These are phyloP conservation scores for Coccomyxa sp. DNA, from an alignment of 139 green algal genomes.

Conservation along the genomic window DNA sequence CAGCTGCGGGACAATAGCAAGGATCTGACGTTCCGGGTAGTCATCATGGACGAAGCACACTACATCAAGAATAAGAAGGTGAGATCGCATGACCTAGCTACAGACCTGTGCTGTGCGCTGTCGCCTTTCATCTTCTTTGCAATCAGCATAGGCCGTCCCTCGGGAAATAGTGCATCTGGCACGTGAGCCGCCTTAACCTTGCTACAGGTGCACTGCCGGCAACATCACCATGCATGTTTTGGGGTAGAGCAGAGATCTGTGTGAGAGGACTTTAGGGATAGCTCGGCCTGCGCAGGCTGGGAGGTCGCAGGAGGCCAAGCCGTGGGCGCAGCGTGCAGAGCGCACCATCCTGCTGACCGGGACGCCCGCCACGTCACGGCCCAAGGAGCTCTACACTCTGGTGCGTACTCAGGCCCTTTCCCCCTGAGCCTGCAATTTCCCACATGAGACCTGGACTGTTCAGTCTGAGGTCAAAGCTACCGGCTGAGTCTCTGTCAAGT, in stretches of 20 bases:
- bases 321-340: slow-evolving; percentile 51
- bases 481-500: too few relatives aligned
- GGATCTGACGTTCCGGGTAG: slow-evolving; percentile 11
- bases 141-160: not conserved
- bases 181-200: too few relatives aligned
- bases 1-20: slow-evolving; percentile 30
- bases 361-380: slow-evolving; percentile 68
- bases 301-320: slow-evolving; percentile 58
- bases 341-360: slow-evolving; percentile 70
- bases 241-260: too few relatives aligned
- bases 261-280: too few relatives aligned
- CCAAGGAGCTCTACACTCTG: slow-evolving; percentile 70
- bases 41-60: slow-evolving; percentile 69
- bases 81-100: not conserved
- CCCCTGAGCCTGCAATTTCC: too few relatives aligned
- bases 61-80: slow-evolving; percentile 72
- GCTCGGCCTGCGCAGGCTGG: slow-evolving; percentile 24
- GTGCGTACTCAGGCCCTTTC: slow-evolving; percentile 27
- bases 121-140: not conserved
- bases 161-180: too few relatives aligned
- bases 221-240: too few relatives aligned
- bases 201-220: too few relatives aligned
- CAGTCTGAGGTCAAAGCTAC: too few relatives aligned
- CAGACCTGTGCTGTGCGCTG: not conserved
- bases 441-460: too few relatives aligned